Percentiles rank a stretch among this genome's conserved stretches.
These are phyloP conservation scores for Mycothermus thermophilus DNA, from an alignment of 495 filamentous ascomycete species.

Conservation along the genomic window DNA sequence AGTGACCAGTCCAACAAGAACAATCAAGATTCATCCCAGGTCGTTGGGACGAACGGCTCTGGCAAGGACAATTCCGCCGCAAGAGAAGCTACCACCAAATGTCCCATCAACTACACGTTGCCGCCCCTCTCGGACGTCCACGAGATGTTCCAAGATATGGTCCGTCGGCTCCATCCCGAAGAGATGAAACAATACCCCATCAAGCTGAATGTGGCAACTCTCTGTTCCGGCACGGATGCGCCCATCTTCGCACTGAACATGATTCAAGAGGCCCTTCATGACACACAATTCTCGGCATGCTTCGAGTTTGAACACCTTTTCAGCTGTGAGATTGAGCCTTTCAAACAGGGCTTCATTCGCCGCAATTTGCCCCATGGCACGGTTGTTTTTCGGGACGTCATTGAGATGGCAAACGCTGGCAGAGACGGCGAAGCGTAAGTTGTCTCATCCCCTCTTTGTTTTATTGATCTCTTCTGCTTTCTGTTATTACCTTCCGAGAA, in stretches of 20 bases:
- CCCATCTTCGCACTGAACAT: conserved; percentile 55
- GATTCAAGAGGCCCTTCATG: conserved; percentile 25
- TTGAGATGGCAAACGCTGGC: conserved; percentile 34
- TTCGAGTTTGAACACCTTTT: conserved; percentile 52
- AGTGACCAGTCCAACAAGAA: no score
- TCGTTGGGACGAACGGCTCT: no score
- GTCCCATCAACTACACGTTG: conserved; percentile 1
- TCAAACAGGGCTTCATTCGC: conserved; percentile 71
- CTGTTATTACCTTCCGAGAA: no score
- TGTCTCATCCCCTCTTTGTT: not conserved
- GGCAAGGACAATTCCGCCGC: no score
- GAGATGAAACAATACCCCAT: conserved; percentile 2
- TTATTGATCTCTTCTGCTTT: no score
- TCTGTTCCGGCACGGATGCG: conserved; percentile 75
- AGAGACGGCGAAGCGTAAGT: conserved; percentile 41
- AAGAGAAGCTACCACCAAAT: not conserved
- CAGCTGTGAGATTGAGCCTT: conserved; percentile 64
- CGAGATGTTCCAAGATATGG: conserved; percentile 22
- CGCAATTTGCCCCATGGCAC: conserved; percentile 48
- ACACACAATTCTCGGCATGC: conserved; percentile 5
- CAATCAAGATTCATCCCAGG: no score
- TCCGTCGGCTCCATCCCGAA: conserved; percentile 2
- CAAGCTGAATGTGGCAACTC: conserved; percentile 49
- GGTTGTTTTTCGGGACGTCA: conserved; percentile 56
- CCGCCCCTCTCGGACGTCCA: conserved; percentile 15